Evolutionary conservation across 164 flowering plant species (phyloP).

Genomic region (Litsea cubeba): DNA sequence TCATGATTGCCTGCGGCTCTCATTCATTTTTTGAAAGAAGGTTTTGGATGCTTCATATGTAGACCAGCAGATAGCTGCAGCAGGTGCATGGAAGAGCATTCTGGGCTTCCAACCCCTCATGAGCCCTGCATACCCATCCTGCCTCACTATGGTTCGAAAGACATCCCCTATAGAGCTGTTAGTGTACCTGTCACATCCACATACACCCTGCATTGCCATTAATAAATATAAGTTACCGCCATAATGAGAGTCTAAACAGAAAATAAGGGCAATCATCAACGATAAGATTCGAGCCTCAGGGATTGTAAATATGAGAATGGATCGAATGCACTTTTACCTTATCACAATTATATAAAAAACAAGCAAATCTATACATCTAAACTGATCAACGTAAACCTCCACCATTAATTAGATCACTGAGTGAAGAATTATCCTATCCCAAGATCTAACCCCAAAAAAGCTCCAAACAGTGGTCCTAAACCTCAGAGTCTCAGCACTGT

Average conservation of each 20-base stretch:
- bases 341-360: too few relatives aligned
- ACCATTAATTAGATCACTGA: too few relatives aligned
- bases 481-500: too few relatives aligned
- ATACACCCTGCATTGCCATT: conserved; percentile 58
- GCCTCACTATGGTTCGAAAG: conserved; percentile 42
- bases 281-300: too few relatives aligned
- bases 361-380: too few relatives aligned
- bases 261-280: neutral
- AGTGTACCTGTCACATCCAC: conserved; percentile 78
- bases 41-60: conserved; percentile 75
- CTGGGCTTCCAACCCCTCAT: conserved; percentile 90
- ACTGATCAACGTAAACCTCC: too few relatives aligned
- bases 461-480: too few relatives aligned
- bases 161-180: conserved; percentile 63
- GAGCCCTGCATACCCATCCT: conserved; percentile 79
- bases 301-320: too few relatives aligned
- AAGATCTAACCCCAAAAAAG: too few relatives aligned
- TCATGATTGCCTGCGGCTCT: neutral
- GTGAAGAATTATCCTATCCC: too few relatives aligned
- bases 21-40: conserved; percentile 60
- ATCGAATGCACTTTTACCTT: too few relatives aligned
- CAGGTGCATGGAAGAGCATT: conserved; percentile 97
- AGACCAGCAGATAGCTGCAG: conserved; percentile 98
- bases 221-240: neutral
- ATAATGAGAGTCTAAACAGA: neutral